Evolutionary conservation across 2,329 filamentous ascomycete species (phyloP).

Genomic region (Aspergillus pseudotamarii): DNA sequence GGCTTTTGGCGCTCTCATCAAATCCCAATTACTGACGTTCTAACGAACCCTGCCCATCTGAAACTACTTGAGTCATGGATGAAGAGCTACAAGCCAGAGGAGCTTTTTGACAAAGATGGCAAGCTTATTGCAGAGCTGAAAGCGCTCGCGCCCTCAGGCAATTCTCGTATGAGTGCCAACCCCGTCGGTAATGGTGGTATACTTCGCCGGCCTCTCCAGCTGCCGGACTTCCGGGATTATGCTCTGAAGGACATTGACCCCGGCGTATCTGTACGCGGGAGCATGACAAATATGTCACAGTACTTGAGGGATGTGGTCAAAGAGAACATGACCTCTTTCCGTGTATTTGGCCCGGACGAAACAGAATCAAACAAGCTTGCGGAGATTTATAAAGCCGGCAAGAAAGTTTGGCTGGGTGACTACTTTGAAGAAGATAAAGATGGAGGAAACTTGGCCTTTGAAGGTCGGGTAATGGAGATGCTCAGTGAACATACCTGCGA

Average conservation of each 20-base stretch:
- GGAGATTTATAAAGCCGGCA: conserved; percentile 70
- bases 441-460: conserved; percentile 70
- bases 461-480: conserved; percentile 79
- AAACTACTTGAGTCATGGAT: conserved; percentile 75
- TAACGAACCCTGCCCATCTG: conserved; percentile 66
- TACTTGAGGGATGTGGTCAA: conserved; percentile 70
- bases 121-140: conserved; percentile 65
- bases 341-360: conserved; percentile 78
- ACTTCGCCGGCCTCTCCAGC: conserved; percentile 66
- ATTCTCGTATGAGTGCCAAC: conserved; percentile 74
- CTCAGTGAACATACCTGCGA: conserved; percentile 80
- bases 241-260: conserved; percentile 64
- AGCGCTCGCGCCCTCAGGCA: conserved; percentile 66
- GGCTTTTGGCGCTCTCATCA: conserved; percentile 82
- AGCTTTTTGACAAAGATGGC: conserved; percentile 67
- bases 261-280: conserved; percentile 59
- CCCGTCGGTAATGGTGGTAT: conserved; percentile 73
- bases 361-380: conserved; percentile 79
- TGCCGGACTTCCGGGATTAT: conserved; percentile 73
- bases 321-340: conserved; percentile 68
- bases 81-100: conserved; percentile 73
- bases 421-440: conserved; percentile 76
- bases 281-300: conserved; percentile 70
- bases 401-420: conserved; percentile 80
- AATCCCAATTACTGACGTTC: conserved; percentile 72